A percentile compares a stretch with the other conserved stretches of the same genome.
These are phyloP conservation scores for Mortierella hygrophila DNA, from an alignment of 192 early-diverging fungal genomes.

Conservation along the genomic window DNA sequence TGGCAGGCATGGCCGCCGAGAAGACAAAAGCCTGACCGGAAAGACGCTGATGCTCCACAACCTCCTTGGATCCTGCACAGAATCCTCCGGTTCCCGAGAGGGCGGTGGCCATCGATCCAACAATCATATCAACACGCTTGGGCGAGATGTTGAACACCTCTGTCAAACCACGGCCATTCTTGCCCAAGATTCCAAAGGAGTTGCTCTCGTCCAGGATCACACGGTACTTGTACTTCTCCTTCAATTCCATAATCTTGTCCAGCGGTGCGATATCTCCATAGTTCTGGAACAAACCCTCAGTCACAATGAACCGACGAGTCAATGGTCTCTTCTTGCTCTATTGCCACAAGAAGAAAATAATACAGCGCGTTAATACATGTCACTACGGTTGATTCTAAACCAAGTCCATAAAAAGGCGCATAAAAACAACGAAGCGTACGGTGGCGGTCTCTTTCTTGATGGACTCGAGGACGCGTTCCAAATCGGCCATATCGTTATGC, in stretches of 20 bases:
- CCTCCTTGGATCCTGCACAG: constrained; percentile 87
- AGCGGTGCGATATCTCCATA: constrained; percentile 90
- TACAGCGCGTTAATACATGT: neutral
- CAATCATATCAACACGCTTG: constrained; percentile 88
- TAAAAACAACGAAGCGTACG: constrained; percentile 49
- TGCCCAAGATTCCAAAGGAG: constrained; percentile 91
- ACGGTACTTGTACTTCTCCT: constrained; percentile 96
- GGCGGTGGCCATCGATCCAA: constrained; percentile 85
- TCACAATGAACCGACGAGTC: constrained; percentile 93
- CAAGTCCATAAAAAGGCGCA: neutral
- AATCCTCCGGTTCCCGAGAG: constrained; percentile 92
- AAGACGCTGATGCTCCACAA: constrained; percentile 92
- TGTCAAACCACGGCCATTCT: constrained; percentile 88
- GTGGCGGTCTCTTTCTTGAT: constrained; percentile 75
- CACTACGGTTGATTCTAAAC: neutral
- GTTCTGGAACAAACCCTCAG: constrained; percentile 92
- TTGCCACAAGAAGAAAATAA: neutral
- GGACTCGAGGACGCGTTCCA: constrained; percentile 87
- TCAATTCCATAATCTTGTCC: constrained; percentile 85
- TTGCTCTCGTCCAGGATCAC: constrained; percentile 94
- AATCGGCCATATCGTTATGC: constrained; percentile 97
- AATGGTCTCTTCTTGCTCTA: constrained; percentile 81
- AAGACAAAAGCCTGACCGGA: constrained; percentile 92
- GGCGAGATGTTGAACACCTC: constrained; percentile 84
- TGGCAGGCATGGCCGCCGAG: constrained; percentile 95